These are phyloP conservation scores for Cicer bijugum DNA, from an alignment of 306 rosid species.

Conservation along the genomic window DNA sequence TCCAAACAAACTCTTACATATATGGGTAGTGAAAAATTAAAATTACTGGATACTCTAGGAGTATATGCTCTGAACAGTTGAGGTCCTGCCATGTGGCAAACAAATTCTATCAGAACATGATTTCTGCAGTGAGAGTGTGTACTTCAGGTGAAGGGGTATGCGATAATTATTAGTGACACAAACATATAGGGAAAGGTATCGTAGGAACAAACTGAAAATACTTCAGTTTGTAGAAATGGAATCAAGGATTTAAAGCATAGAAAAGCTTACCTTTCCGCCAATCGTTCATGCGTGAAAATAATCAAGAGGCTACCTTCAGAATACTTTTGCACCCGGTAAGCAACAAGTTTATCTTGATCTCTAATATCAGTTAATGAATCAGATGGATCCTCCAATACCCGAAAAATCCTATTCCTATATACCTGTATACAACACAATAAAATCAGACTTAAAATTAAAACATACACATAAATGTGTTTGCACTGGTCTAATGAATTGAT, in stretches of 20 bases:
- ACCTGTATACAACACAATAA: conserved; percentile 53
- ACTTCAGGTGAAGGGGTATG: conserved; percentile 7
- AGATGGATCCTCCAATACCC: conserved; percentile 57
- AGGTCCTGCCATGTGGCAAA: conserved; percentile 14
- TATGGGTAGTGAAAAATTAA: background rate
- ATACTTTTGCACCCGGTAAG: conserved; percentile 70
- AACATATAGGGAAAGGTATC: background rate
- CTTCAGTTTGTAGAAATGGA: conserved; percentile 1
- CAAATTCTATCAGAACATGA: conserved; percentile 15
- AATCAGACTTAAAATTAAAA: conserved; percentile 31
- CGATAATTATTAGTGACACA: conserved; percentile 21
- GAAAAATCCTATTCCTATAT: conserved; percentile 54
- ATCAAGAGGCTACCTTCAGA: conserved; percentile 52
- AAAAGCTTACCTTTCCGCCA: conserved; percentile 58
- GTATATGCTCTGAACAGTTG: conserved; percentile 19
- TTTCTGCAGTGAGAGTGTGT: conserved; percentile 17
- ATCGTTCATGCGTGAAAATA: conserved; percentile 60
- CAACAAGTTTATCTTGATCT: conserved; percentile 77
- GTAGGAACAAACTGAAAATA: conserved; percentile 6
- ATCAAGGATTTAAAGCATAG: conserved; percentile 23
- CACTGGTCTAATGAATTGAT: conserved; percentile 18
- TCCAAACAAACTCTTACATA: background rate
- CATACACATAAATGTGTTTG: conserved; percentile 26
- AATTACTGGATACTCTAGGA: conserved; percentile 29
- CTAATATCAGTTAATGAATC: conserved; percentile 63